phyloP scores from a whole-genome alignment of 2,329 filamentous ascomycete genomes.

The Penicillium sumatraense region DNA sequence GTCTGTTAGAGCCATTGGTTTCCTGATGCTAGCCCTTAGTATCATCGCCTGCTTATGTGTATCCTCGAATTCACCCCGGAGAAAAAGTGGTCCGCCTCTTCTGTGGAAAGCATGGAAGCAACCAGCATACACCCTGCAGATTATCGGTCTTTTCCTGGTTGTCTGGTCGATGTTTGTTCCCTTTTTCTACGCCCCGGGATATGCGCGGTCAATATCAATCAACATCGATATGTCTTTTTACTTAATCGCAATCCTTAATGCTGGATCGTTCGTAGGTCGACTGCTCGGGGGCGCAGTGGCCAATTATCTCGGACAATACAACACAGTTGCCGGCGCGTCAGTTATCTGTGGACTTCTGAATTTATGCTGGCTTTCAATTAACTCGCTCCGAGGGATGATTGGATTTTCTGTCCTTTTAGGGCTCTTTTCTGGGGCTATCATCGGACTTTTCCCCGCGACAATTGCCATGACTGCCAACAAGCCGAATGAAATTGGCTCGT shows the following conservation, averaged over 20 bases:
- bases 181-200: constrained; percentile 18
- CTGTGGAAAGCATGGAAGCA: background rate
- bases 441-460: constrained; percentile 43
- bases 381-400: constrained; percentile 31
- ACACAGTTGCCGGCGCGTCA: constrained; percentile 34
- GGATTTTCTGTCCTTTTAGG: constrained; percentile 42
- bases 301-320: constrained; percentile 40
- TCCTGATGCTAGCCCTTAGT: constrained; percentile 53
- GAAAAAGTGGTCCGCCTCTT: background rate
- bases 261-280: constrained; percentile 38
- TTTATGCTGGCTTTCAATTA: constrained; percentile 37
- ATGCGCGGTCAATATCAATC: constrained; percentile 23
- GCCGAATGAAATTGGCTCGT: constrained; percentile 40
- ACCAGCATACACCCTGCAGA: background rate
- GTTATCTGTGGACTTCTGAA: constrained; percentile 32
- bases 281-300: constrained; percentile 40
- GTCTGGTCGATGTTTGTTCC: background rate
- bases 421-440: constrained; percentile 45
- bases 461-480: constrained; percentile 39
- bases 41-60: constrained; percentile 43
- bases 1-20: constrained; percentile 58
- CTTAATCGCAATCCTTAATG: constrained; percentile 39
- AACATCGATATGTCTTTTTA: constrained; percentile 31
- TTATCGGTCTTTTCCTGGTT: background rate
- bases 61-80: background rate